Base-by-base conservation (phyloP, 257 asterid genomes). In the Mentha longifolia region DNA sequence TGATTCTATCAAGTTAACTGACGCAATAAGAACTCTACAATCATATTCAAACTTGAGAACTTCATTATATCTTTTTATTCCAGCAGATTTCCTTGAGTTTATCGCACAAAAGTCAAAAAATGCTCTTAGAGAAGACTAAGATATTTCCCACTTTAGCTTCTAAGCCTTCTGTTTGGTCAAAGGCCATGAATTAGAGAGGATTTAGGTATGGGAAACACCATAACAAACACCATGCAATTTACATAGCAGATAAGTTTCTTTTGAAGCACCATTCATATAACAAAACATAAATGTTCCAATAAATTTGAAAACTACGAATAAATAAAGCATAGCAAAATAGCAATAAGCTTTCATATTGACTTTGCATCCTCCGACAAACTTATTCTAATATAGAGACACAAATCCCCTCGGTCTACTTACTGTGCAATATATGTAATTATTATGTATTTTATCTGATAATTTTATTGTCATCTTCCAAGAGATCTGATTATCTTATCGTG, bases 181-280 rank as follows among this genome's bases (percentile, higher is more conserved):
- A 51, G 61, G 17, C 61, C 81, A 43, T 33, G 42, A 61, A 25
- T 60, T 43, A 72, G 43, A 70, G 2, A 61, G n/a, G 61, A 25
- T 39, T 46, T 46, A n/a, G 17, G 70, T 33, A 61, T 19, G 56
- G n/a, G 42, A 56, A 39, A 70, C 57, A 47, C 43, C 74, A 28
- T 25, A 25, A 1, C 2, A 25, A 25, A 79, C 17, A 14, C 39
- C 42, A 54, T 9, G 39, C 33, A 22, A 11, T 19, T 42, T 0
- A 6, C 68, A 62, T 39, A 37, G 10, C 5, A 61, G 33, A 46
- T 9, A 14, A 61, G 56, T 55, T 62, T 31, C 4, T 52, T 31
- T 49, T 28, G 76, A 74, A 35, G 74, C 65, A 11, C 33, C 30
- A 19, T 65, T 66, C 39, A 50, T 25, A 35, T 54, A 70, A 65